Evolutionary conservation across 2,329 filamentous ascomycete genomes (phyloP).

Genomic region (Exophiala aquamarina): DNA sequence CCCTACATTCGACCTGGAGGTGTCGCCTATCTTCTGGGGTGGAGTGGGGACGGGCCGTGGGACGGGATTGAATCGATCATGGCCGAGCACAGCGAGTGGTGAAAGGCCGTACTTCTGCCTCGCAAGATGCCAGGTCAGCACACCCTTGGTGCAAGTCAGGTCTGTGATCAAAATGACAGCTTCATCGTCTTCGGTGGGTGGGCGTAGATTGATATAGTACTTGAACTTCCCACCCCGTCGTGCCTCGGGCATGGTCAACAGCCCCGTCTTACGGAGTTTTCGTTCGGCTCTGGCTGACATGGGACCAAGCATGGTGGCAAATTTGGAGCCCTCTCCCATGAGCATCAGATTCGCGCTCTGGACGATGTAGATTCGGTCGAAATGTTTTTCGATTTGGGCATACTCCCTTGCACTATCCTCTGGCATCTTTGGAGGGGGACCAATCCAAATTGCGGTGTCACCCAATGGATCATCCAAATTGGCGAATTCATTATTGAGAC

Average conservation of each 20-base stretch:
- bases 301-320: conserved; percentile 33
- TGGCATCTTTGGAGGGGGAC: conserved; percentile 30
- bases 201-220: conserved; percentile 65
- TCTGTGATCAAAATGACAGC: conserved; percentile 60
- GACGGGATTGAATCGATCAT: conserved; percentile 43
- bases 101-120: conserved; percentile 41
- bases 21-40: neutral
- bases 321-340: conserved; percentile 31
- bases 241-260: conserved; percentile 11
- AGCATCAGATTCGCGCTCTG: conserved; percentile 33
- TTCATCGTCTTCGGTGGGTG: conserved; percentile 62
- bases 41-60: neutral
- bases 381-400: conserved; percentile 22
- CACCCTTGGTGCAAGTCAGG: conserved; percentile 56
- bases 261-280: conserved; percentile 14
- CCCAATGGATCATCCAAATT: conserved; percentile 26
- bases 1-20: neutral
- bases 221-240: conserved; percentile 37
- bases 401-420: conserved; percentile 20
- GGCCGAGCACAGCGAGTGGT: conserved; percentile 44
- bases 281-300: conserved; percentile 28
- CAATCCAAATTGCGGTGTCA: conserved; percentile 41
- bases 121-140: conserved; percentile 56
- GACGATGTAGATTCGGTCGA: conserved; percentile 33
- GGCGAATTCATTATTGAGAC: conserved; percentile 26